These are phyloP conservation scores for Penicillium paradoxum DNA, from an alignment of 495 filamentous ascomycete genomes.

Conservation along the genomic window DNA sequence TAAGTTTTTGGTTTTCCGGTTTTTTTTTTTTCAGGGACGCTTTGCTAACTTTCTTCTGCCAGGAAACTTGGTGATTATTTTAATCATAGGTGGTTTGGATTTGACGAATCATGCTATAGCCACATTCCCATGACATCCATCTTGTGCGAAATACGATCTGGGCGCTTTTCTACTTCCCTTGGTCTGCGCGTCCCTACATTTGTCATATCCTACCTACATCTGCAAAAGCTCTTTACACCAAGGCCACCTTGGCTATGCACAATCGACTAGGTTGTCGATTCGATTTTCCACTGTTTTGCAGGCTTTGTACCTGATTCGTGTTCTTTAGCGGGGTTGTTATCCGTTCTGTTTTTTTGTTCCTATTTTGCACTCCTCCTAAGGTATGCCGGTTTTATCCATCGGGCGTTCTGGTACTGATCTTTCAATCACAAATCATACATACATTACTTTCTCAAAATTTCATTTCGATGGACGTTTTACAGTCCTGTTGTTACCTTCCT, in stretches of 20 bases:
- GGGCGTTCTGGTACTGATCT: too few species aligned
- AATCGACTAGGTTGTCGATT: background rate
- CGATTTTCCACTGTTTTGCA: background rate
- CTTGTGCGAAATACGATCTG: background rate
- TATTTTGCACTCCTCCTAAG: background rate
- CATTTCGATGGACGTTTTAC: too few species aligned
- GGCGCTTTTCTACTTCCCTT: background rate
- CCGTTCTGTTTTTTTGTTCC: background rate
- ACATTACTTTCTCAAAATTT: too few species aligned
- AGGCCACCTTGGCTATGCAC: background rate
- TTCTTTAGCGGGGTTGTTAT: slow-evolving; percentile 28
- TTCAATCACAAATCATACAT: too few species aligned
- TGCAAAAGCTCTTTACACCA: background rate
- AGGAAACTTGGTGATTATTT: slow-evolving; percentile 37
- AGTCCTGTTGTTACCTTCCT: too few species aligned
- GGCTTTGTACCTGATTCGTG: background rate
- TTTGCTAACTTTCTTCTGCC: slow-evolving; percentile 7
- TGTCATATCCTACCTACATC: background rate
- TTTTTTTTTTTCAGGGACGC: background rate
- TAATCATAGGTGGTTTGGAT: background rate
- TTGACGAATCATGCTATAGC: background rate
- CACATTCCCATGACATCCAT: background rate
- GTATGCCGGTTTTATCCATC: too few species aligned
- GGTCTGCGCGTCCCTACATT: background rate
- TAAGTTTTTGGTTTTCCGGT: slow-evolving; percentile 39